Evolutionary conservation across 257 asterid genomes (phyloP), one percentile per base, ranked within the genome.

Genomic region (Nicotiana paniculata): DNA sequence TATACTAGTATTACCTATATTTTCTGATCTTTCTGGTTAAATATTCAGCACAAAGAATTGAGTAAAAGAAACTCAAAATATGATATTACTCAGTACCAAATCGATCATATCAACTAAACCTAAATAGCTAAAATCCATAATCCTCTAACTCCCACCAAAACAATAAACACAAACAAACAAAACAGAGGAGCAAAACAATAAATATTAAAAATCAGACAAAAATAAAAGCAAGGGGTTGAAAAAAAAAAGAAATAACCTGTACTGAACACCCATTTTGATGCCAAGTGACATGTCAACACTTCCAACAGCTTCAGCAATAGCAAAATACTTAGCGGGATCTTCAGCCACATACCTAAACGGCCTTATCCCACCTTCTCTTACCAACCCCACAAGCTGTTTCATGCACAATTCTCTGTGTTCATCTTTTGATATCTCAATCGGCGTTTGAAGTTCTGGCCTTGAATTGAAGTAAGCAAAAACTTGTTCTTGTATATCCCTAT

Each of bases 241-340:
- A 28, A 28, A 21, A 6, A 9, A 33, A 17, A 80, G n/a, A 37
- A 21, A 85, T 86, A 63, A 96, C 99, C 99, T 96, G 96, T 89
- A 96, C 70, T 96, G 99, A 64, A 96, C 99, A 5, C 98, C 99
- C 93, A 92, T 85, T 88, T 96, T 96, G 86, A 96, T 93, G 86
- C 95, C 99, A 81, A 96, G 87, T 10, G 99, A 96, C 94, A 96
- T 91, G 59, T 96, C 99, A 48, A 96, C 92, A 84, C 97, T 87
- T n/a, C 99, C 99, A 79, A 89, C 97, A 70, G 99, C 99, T 86
- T 94, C 99, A 51, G 84, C 74, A 69, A 96, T 85, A 26, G 99
- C 97, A 53, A 91, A 96, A 89, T 96, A 96, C 97, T 85, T 93
- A 24, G 89, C 95, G 77, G 99, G 98, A 11, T 96, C 97, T 2